Evolutionary conservation across 2,329 filamentous ascomycete species (phyloP), one percentile per base, ranked within the genome.

Genomic region (Chaetomium sp.): DNA sequence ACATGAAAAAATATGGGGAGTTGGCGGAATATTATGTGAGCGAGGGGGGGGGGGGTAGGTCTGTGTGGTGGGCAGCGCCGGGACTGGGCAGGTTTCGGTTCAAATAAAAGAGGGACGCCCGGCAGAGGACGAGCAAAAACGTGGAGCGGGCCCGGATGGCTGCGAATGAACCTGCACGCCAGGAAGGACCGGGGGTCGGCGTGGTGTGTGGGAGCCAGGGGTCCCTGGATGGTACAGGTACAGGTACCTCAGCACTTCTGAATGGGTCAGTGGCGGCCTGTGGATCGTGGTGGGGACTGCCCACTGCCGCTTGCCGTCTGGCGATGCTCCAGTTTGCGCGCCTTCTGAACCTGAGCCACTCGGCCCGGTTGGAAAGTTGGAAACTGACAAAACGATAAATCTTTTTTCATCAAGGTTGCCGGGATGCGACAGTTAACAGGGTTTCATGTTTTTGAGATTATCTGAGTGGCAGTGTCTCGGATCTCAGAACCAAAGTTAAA

Each of bases 31-130:
- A 42, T 29, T 56, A 33, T 25, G 31, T 42, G 38, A 42, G 38
- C 38, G 38, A 42, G 38, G 29, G 31, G n/a, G 33, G 8, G 59
- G 42, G 58, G n/a, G 25, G 29, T 23, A 9, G 19, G 23, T 69
- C 60, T 62, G 64, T 38, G 68, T 61, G 65, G 57, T 68, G 55
- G 59, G 60, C 64, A 61, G 58, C 45, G 66, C 63, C 64, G 65
- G 66, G 67, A 64, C 69, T 69, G 70, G 70, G 68, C 67, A 69
- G 64, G 56, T 53, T 63, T 65, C 66, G 68, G 68, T 70, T 70
- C 69, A 71, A 72, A 72, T 69, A 72, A 67, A 70, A 68, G 61
- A 68, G 68, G 69, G 68, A 69, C 57, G 57, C 45, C 65, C 67
- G 63, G 67, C 58, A 62, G 56, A 59, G 57, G 50, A 61, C 50